A percentile compares a stretch with the other conserved stretches of the same genome.
Conservation (phyloP, 108 stramenopile genomes). For the Cyclostephanos tholiformis region DNA sequence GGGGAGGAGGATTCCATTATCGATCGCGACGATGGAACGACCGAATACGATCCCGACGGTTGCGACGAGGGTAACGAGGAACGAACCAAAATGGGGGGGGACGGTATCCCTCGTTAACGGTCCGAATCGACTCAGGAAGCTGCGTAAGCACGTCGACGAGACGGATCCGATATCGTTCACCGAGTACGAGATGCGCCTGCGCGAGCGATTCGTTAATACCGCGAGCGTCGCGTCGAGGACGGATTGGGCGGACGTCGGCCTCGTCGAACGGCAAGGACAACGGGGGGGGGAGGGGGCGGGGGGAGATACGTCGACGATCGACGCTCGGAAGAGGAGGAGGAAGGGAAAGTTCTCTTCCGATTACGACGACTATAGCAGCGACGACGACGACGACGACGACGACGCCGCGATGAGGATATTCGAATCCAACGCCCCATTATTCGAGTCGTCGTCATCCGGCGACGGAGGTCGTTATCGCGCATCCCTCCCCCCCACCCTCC, state of each 20-base stretch:
- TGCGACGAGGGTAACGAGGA: conserved; percentile 22
- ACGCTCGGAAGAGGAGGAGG: conserved; percentile 23
- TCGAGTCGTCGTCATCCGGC: conserved; percentile 26
- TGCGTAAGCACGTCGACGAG: conserved; percentile 61
- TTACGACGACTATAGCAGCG: conserved; percentile 43
- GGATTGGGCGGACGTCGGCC: conserved; percentile 67
- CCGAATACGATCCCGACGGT: conserved; percentile 15
- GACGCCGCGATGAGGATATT: conserved; percentile 34
- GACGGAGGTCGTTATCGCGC: conserved; percentile 18
- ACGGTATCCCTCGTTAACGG: conserved; percentile 44
- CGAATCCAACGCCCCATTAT: conserved; percentile 45
- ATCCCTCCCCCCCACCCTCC: conserved; percentile 62
- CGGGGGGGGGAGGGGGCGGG: conserved; percentile 10
- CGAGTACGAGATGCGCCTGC: conserved; percentile 71
- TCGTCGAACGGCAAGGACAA: background rate
- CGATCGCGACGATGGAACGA: too few species aligned
- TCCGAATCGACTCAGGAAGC: conserved; percentile 66
- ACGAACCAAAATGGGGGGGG: conserved; percentile 37
- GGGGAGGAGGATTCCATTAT: background rate
- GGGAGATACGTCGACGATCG: conserved; percentile 11
- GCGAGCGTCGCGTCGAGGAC: conserved; percentile 62
- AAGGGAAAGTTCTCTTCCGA: conserved; percentile 9
- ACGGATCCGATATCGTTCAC: conserved; percentile 54
- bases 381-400: conserved; percentile 34
- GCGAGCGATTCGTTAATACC: conserved; percentile 70